Percentiles rank a stretch among this genome's conserved stretches.
Evolutionary conservation across 371 early-diverging fungal genomes (phyloP).

Genomic region (Batkoa obscura): DNA sequence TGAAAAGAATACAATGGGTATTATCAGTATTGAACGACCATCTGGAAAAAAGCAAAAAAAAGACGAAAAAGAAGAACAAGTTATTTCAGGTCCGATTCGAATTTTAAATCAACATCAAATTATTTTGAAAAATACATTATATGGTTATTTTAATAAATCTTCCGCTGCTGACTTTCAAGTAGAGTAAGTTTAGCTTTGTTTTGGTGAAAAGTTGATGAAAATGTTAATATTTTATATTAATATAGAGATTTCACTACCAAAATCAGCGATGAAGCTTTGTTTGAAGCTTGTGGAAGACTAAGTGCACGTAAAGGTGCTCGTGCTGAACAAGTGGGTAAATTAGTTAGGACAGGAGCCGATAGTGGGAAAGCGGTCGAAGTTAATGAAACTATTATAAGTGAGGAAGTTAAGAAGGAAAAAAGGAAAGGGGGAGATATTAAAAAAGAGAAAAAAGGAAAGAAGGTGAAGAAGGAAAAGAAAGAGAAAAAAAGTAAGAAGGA

Average conservation of each 20-base stretch:
- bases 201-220: no score
- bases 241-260: conserved; percentile 39
- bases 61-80: neutral
- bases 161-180: conserved; percentile 9
- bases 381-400: conserved; percentile 10
- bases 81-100: neutral
- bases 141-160: conserved; percentile 8
- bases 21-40: conserved; percentile 33
- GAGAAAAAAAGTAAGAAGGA: conserved; percentile 15
- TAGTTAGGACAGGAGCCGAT: conserved; percentile 32
- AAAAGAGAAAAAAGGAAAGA: conserved; percentile 1
- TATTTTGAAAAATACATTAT: conserved; percentile 1
- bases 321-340: conserved; percentile 69
- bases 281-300: conserved; percentile 84
- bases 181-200: conserved; percentile 12
- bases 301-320: conserved; percentile 83
- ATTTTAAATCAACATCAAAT: conserved; percentile 1
- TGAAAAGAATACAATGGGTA: conserved; percentile 18
- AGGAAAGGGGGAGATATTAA: conserved; percentile 8
- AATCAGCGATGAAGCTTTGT: conserved; percentile 65
- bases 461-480: conserved; percentile 5
- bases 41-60: no score
- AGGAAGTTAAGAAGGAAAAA: conserved; percentile 9
- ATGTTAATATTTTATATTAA: conserved; percentile 11
- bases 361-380: no score